These are phyloP conservation scores for Paramecium sonneborni DNA, from an alignment of 73 alveolate species.

Conservation along the genomic window DNA sequence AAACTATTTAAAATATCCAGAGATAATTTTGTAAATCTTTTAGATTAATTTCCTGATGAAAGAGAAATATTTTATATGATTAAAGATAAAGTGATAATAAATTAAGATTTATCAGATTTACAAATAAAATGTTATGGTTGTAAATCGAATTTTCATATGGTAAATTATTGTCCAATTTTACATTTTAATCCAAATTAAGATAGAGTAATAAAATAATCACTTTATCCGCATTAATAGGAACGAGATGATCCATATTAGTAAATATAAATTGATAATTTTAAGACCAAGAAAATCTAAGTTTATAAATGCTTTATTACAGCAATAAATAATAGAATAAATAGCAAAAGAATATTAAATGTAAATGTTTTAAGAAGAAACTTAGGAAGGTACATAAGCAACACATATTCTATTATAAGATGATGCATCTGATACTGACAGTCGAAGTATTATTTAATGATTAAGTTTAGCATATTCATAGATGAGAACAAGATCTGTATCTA, in stretches of 20 bases:
- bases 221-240: slow-evolving; percentile 10
- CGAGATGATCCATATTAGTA: slow-evolving; percentile 49
- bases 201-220: slow-evolving; percentile 13
- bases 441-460: neutral
- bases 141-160: slow-evolving; percentile 14
- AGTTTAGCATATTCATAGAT: neutral
- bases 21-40: neutral
- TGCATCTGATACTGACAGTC: neutral
- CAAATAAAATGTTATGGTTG: slow-evolving; percentile 42
- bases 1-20: slow-evolving; percentile 28
- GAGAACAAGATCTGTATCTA: neutral
- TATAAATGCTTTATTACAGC: neutral
- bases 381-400: neutral
- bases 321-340: neutral
- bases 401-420: slow-evolving; percentile 1
- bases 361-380: neutral
- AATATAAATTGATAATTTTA: neutral
- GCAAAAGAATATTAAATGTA: neutral
- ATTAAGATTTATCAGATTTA: slow-evolving; percentile 5
- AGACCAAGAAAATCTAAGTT: slow-evolving; percentile 35
- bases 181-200: slow-evolving; percentile 30
- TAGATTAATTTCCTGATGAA: slow-evolving; percentile 44
- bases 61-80: slow-evolving; percentile 3
- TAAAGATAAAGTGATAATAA: neutral
- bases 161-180: slow-evolving; percentile 1